These are phyloP conservation scores for Aspergillus sclerotioniger DNA, from an alignment of 495 filamentous ascomycete species.

Conservation along the genomic window DNA sequence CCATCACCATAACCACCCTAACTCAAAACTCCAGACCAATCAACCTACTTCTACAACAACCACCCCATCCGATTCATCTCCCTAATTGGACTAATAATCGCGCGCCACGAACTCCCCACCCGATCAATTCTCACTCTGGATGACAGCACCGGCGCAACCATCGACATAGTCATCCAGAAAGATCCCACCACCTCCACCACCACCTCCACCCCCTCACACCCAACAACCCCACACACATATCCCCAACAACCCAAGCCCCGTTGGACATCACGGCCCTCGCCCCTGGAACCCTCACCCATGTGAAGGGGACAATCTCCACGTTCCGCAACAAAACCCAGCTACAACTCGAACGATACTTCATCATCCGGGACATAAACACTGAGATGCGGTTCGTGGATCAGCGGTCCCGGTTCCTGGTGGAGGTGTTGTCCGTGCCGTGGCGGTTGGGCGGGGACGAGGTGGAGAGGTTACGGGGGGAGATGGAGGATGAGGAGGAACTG, in stretches of 20 bases:
- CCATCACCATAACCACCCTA: no score
- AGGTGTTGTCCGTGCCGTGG: conserved; percentile 71
- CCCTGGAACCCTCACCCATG: conserved; percentile 68
- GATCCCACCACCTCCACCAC: neutral
- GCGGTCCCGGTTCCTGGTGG: conserved; percentile 56
- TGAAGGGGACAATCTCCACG: conserved; percentile 67
- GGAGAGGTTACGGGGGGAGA: conserved; percentile 50
- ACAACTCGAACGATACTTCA: conserved; percentile 61
- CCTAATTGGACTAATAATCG: conserved; percentile 72
- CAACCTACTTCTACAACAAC: conserved; percentile 77
- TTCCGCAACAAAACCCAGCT: conserved; percentile 68
- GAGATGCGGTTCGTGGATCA: conserved; percentile 79
- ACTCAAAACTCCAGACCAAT: conserved; percentile 50
- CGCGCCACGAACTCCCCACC: conserved; percentile 61
- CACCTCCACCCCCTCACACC: conserved; percentile 14
- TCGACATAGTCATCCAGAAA: conserved; percentile 56
- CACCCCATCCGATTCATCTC: conserved; percentile 88
- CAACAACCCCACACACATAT: conserved; percentile 19
- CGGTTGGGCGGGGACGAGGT: conserved; percentile 53
- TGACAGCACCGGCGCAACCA: conserved; percentile 76
- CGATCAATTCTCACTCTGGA: conserved; percentile 71
- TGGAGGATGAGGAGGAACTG: conserved; percentile 40
- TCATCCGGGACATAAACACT: conserved; percentile 62
- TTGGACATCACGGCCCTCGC: conserved; percentile 51
- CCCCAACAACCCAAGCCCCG: conserved; percentile 27